A percentile compares a stretch with the other conserved stretches of the same genome.
These are phyloP conservation scores for Monoraphidium neglectum DNA, from an alignment of 139 green algal species.

Conservation along the genomic window DNA sequence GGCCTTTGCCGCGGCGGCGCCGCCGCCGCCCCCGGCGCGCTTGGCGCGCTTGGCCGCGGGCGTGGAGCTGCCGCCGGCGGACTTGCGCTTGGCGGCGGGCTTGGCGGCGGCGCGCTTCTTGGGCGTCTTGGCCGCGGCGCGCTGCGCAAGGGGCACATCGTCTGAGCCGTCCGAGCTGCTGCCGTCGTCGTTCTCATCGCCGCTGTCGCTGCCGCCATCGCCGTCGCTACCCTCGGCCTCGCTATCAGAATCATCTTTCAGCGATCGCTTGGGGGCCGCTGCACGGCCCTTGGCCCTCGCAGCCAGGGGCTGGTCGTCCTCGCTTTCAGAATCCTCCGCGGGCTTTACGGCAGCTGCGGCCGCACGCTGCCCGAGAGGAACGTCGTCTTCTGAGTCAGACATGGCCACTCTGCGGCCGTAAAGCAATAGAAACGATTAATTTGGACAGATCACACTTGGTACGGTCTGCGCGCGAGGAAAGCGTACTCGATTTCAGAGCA, in stretches of 20 bases:
- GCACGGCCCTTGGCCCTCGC: neutral
- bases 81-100: conserved; percentile 3
- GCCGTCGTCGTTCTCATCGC: neutral
- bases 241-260: neutral
- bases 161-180: conserved; percentile 15
- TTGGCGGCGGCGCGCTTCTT: conserved; percentile 21
- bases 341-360: neutral
- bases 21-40: neutral
- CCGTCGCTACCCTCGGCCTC: neutral
- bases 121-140: conserved; percentile 18
- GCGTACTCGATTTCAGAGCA: too few relatives aligned
- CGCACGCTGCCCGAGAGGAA: conserved; percentile 14
- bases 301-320: conserved; percentile 51
- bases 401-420: too few relatives aligned
- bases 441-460: too few relatives aligned
- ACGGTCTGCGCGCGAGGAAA: too few relatives aligned
- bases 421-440: too few relatives aligned
- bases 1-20: neutral
- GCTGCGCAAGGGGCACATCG: conserved; percentile 35
- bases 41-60: neutral
- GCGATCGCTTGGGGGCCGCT: neutral
- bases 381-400: conserved; percentile 36
- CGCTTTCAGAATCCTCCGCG: conserved; percentile 6
- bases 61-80: neutral
- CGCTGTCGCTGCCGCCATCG: neutral